Percentiles rank a stretch among this genome's conserved stretches.
These are phyloP conservation scores for Veloporphyrellus conicus DNA, from an alignment of 1,284 basidiomycete genomes.

Conservation along the genomic window DNA sequence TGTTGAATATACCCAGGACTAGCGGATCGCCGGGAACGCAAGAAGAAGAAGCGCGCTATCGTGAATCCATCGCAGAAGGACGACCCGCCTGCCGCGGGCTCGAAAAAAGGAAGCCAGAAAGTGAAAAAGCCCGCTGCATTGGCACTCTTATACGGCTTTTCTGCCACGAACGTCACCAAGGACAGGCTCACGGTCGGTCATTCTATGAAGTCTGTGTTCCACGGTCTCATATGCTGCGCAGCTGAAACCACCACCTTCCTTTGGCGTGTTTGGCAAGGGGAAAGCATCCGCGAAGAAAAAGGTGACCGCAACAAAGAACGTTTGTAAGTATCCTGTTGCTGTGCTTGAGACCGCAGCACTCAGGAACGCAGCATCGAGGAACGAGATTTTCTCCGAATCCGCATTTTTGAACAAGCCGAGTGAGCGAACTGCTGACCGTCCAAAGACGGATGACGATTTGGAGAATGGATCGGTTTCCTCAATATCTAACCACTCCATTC, in stretches of 20 bases:
- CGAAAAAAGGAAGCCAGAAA: slow-evolving; percentile 25
- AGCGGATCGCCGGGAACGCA: slow-evolving; percentile 52
- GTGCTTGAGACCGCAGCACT: slow-evolving; percentile 1
- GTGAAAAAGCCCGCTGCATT: slow-evolving; percentile 45
- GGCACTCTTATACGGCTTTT: slow-evolving; percentile 72
- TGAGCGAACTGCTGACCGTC: slow-evolving; percentile 5
- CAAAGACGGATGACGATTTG: slow-evolving; percentile 5
- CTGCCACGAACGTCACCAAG: slow-evolving; percentile 61
- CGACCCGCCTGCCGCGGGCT: slow-evolving; percentile 5
- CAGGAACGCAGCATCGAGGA: slow-evolving; percentile 15
- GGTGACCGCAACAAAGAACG: slow-evolving; percentile 14
- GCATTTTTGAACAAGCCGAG: slow-evolving; percentile 43
- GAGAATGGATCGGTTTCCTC: slow-evolving; percentile 7
- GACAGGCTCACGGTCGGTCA: slow-evolving; percentile 62
- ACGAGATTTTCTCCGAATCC: slow-evolving; percentile 47
- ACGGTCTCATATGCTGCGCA: slow-evolving; percentile 24
- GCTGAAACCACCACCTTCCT: slow-evolving; percentile 40
- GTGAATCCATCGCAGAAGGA: slow-evolving; percentile 31
- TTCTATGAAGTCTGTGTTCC: not conserved
- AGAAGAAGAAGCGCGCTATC: slow-evolving; percentile 50
- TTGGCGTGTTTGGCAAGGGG: slow-evolving; percentile 70
- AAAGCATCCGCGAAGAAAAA: slow-evolving; percentile 55
- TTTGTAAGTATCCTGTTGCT: slow-evolving; percentile 11
- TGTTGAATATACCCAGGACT: slow-evolving; percentile 39
- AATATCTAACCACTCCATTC: not conserved